Base-by-base conservation (phyloP, 257 asterid species). In the Rhazya stricta region DNA sequence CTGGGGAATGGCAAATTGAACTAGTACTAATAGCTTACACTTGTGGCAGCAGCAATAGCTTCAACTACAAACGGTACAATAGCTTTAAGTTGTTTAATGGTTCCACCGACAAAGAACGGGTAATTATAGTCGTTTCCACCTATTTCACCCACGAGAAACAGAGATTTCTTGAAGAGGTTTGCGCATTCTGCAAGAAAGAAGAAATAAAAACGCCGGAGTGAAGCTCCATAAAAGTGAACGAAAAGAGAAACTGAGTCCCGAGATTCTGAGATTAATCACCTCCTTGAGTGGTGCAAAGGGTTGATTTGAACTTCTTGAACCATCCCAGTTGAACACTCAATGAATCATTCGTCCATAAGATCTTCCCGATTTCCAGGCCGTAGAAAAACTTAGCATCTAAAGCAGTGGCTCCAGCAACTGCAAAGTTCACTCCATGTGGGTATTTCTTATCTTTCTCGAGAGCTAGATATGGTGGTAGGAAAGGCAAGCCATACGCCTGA, bases 121-220 rank as follows among this genome's bases (percentile, higher is more conserved):
- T 89, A 91, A 83, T 92, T 92, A 85, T 84, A 89, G 84, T 92
- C 98, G 84, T 92, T 92, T 61, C 96, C 97, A 46, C 98, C 98
- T 6, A 92, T 92, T 83, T 92, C 98, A 42, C 98, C 98, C 78
- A 92, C 91, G 4, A 92, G 78, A 79, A 92, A 92, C 2, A 92
- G 81, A 25, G 94, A 85, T 61, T 78, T 84, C 51, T 76, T 83
- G 6, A 92, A 88, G 39, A 83, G 81, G 0, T 81, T 79, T 23
- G 79, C 77, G 71, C 97, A 90, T 48, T 86, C 98, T 92, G 86
- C 36, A 10, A 50, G 4, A 21, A 51, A 54, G 1, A 10, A 30
- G 5, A 16, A 66, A 12, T 0, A 42, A 3, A 9, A 10, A 37
- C 8, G 18, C 23, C 21, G 37, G 32, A n/a, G 37, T 39, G 19